These are phyloP conservation scores for Mallotus japonicus DNA, from an alignment of 441 rosid genomes.

Conservation along the genomic window DNA sequence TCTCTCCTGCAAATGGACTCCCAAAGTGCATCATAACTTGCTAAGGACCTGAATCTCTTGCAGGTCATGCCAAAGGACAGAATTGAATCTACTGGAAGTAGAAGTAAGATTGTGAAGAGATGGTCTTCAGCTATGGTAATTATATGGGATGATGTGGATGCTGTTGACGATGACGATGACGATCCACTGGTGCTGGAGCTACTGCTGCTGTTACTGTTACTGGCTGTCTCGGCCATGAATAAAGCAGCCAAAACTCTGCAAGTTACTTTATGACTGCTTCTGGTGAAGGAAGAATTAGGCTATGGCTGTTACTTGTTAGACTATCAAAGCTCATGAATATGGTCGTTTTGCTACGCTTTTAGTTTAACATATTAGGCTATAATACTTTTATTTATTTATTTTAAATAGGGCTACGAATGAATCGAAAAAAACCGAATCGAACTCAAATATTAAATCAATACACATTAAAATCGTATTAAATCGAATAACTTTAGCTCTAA, in stretches of 20 bases:
- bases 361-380: no score
- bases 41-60: constrained; percentile 53
- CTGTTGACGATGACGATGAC: constrained; percentile 21
- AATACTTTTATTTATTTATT: no score
- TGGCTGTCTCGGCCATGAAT: constrained; percentile 37
- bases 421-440: no score
- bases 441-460: no score
- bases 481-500: no score
- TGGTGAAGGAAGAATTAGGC: background rate
- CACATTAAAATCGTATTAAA: no score
- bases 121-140: constrained; percentile 57
- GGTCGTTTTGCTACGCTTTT: no score
- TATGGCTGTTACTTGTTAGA: background rate
- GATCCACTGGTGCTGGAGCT: constrained; percentile 8
- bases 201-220: constrained; percentile 7
- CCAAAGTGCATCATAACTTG: constrained; percentile 66
- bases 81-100: constrained; percentile 72
- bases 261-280: background rate
- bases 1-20: constrained; percentile 68
- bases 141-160: constrained; percentile 32
- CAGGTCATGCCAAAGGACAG: constrained; percentile 70
- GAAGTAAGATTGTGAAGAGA: constrained; percentile 67
- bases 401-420: no score
- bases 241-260: background rate
- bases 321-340: no score